These are phyloP conservation scores for Russula dissimulans DNA, from an alignment of 768 basidiomycete species.

Conservation along the genomic window DNA sequence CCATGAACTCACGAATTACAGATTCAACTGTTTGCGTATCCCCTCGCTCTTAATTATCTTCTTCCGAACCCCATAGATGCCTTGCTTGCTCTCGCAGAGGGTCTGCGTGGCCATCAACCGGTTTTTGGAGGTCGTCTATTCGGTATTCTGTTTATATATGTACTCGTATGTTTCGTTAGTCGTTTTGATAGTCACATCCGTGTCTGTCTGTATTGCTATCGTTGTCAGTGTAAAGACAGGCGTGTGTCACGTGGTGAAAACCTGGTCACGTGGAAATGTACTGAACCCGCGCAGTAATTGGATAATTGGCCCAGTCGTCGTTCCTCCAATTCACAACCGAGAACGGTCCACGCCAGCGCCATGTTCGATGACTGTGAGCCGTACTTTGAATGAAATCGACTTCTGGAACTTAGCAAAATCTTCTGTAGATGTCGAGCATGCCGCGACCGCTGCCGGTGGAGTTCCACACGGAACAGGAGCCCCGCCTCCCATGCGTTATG, in stretches of 20 bases:
- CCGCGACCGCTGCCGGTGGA: conserved; percentile 41
- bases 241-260: neutral
- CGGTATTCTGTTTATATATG: neutral
- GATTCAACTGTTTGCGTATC: conserved; percentile 1
- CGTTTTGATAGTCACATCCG: neutral
- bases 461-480: conserved; percentile 29
- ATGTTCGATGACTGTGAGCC: conserved; percentile 38
- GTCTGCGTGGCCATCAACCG: neutral
- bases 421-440: conserved; percentile 75
- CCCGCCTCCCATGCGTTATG: conserved; percentile 60
- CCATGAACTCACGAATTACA: neutral
- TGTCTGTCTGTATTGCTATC: conserved; percentile 5
- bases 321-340: neutral
- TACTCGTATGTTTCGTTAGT: conserved; percentile 10
- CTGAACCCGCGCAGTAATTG: no score
- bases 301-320: neutral
- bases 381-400: neutral
- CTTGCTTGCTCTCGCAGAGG: neutral
- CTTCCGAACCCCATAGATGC: neutral
- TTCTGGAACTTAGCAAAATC: conserved; percentile 1
- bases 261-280: neutral
- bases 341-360: neutral
- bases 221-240: neutral
- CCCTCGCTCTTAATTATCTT: neutral
- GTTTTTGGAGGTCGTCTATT: neutral